Base-by-base conservation (phyloP, 495 filamentous ascomycete species). In the Patellaria atrata region DNA sequence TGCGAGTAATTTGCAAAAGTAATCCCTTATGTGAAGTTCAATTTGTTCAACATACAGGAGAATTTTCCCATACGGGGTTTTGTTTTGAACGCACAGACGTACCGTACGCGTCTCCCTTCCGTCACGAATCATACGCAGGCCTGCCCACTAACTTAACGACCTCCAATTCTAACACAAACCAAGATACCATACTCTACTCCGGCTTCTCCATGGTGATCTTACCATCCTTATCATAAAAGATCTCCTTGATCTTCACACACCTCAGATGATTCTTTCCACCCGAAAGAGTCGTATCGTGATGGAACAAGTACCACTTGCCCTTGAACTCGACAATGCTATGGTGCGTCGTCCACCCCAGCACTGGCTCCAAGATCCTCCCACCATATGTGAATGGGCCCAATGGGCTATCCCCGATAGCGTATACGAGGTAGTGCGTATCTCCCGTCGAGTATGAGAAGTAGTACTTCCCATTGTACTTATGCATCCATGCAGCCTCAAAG, bases 401-500 rank as follows among this genome's bases (percentile, higher is more conserved):
- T 5, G 77, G 76, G 43, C 51, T 68, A 4, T 62, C 53, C 2
- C 75, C 68, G 17, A 58, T 63, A 3, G 73, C 77, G 54, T 80
- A 81, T 35, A 51, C 67, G n/a, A 82, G 55, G 45, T 60, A 78
- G 52, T 81, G 77, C 37, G 75, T 73, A 53, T 82, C 77, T 23
- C 77, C 78, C 9, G 77, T 82, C 42, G 75, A 79, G 57, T 82
- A 80, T 23, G 64, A 70, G 51, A 82, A 81, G 54, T 84, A 84
- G 55, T 82, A 83, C 36, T 51, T 64, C 3, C 62, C 73, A 2
- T 63, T 58, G 45, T 74, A 69, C 43, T 65, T 63, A 45, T 82
- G 75, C 69, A 81, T 68, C 75, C 76, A 82, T 14, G 77, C 68
- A 0, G 77, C 77, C 60, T 83, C 77, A 56, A 83, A 82, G 62